Percentiles rank a stretch among this genome's conserved stretches.
phyloP scores from a whole-genome alignment of 176 grass and related monocot species.

The Poa pratensis region DNA sequence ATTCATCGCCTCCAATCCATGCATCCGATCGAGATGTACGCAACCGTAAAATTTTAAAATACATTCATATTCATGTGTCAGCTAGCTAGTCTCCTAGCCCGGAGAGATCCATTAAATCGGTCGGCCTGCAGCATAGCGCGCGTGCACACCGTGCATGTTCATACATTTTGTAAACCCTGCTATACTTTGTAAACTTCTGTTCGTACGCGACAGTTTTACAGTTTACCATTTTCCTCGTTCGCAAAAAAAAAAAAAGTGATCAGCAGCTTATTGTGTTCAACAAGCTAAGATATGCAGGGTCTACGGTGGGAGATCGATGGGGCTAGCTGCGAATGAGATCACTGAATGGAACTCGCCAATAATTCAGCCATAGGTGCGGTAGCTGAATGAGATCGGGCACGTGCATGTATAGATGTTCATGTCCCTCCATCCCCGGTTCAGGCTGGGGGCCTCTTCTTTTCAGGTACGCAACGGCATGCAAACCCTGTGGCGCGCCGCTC shows the following conservation, averaged over 20 bases:
- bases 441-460: not conserved
- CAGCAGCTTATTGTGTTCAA: not conserved
- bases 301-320: not conserved
- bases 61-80: not conserved
- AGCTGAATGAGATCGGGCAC: not conserved
- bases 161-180: too few relatives aligned
- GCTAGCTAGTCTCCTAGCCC: not conserved
- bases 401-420: not conserved
- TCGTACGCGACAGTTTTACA: too few relatives aligned
- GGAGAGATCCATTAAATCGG: not conserved
- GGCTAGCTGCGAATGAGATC: not conserved
- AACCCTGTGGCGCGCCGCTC: too few relatives aligned
- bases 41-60: too few relatives aligned
- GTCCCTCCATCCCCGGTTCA: not conserved
- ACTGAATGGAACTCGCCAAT: not conserved
- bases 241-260: too few relatives aligned
- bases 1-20: not conserved
- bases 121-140: not conserved
- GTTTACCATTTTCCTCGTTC: too few relatives aligned
- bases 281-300: too few relatives aligned
- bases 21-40: not conserved
- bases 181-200: too few relatives aligned
- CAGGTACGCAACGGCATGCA: too few relatives aligned
- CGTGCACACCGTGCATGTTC: too few relatives aligned
- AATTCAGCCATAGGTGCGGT: constrained; percentile 13